These are phyloP conservation scores for Penicillium verhagenii DNA, from an alignment of 495 filamentous ascomycete genomes.

Conservation along the genomic window DNA sequence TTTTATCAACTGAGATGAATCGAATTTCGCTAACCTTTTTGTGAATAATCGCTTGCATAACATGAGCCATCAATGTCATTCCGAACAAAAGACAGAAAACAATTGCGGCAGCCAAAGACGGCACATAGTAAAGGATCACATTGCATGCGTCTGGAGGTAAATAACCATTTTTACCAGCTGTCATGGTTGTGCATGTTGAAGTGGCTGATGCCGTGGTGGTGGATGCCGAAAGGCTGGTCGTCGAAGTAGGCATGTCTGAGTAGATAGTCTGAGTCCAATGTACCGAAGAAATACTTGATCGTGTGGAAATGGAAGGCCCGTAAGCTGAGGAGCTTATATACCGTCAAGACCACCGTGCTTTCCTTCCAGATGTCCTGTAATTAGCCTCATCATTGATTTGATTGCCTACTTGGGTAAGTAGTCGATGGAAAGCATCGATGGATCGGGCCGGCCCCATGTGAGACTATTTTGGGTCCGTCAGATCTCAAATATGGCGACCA, in stretches of 20 bases:
- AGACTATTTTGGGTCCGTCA: not conserved
- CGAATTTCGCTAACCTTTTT: constrained; percentile 24
- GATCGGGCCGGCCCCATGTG: not conserved
- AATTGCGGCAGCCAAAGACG: constrained; percentile 34
- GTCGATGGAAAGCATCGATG: not conserved
- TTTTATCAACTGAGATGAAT: too few relatives aligned
- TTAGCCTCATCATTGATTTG: not conserved
- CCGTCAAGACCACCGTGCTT: not conserved
- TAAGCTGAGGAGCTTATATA: not conserved
- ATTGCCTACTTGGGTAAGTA: not conserved
- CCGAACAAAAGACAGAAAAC: constrained; percentile 37
- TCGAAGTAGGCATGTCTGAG: not conserved
- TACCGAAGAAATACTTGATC: not conserved
- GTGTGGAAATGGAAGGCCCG: not conserved
- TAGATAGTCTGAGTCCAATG: too few relatives aligned
- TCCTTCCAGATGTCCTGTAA: not conserved
- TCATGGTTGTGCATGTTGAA: constrained; percentile 20
- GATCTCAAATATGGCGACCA: not conserved
- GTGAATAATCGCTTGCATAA: constrained; percentile 32
- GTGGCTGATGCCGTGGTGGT: constrained; percentile 6
- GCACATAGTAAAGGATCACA: constrained; percentile 26
- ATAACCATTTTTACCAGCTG: constrained; percentile 31
- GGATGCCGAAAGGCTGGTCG: not conserved
- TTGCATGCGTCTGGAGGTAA: constrained; percentile 33
- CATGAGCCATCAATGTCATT: constrained; percentile 27